Conservation (phyloP, 495 filamentous ascomycete genomes). For the Opeltia flavorubescens region DNA sequence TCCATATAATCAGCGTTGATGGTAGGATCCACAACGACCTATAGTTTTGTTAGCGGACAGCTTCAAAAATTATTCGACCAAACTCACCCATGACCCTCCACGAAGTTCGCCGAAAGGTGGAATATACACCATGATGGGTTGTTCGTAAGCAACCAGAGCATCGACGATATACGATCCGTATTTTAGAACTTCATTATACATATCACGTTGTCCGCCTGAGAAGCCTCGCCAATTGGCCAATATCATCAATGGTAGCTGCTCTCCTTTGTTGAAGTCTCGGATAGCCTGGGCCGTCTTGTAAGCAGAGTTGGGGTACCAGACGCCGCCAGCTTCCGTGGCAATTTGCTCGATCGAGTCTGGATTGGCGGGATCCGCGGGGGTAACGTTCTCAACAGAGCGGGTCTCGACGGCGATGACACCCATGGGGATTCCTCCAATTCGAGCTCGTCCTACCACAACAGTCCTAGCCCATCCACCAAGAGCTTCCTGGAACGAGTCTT, state of each 20-base stretch:
- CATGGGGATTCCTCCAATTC: slow-evolving; percentile 93
- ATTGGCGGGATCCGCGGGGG: slow-evolving; percentile 95
- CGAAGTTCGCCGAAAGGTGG: slow-evolving; percentile 92
- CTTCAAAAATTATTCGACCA: slow-evolving; percentile 2
- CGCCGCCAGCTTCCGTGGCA: slow-evolving; percentile 84
- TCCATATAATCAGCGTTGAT: slow-evolving; percentile 96
- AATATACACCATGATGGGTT: slow-evolving; percentile 97
- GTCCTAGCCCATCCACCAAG: slow-evolving; percentile 95
- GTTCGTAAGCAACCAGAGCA: slow-evolving; percentile 93
- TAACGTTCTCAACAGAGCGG: slow-evolving; percentile 89
- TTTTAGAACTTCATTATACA: slow-evolving; percentile 99
- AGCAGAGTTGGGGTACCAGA: slow-evolving; percentile 98
- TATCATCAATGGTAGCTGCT: slow-evolving; percentile 97
- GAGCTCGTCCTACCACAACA: slow-evolving; percentile 91
- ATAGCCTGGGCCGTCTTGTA: slow-evolving; percentile 99
- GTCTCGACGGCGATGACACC: slow-evolving; percentile 98
- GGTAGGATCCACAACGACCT: slow-evolving; percentile 93
- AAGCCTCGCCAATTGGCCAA: slow-evolving; percentile 99
- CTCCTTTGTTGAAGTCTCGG: slow-evolving; percentile 96
- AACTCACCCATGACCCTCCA: slow-evolving; percentile 84
- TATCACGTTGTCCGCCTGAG: slow-evolving; percentile 97
- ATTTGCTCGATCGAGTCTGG: slow-evolving; percentile 95
- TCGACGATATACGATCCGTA: slow-evolving; percentile 98
- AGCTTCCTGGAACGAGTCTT: slow-evolving; percentile 89
- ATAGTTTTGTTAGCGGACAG: slow-evolving; percentile 18